Evolutionary conservation across 2,329 filamentous ascomycete species (phyloP).

Genomic region (Sordariomycetes sp.): DNA sequence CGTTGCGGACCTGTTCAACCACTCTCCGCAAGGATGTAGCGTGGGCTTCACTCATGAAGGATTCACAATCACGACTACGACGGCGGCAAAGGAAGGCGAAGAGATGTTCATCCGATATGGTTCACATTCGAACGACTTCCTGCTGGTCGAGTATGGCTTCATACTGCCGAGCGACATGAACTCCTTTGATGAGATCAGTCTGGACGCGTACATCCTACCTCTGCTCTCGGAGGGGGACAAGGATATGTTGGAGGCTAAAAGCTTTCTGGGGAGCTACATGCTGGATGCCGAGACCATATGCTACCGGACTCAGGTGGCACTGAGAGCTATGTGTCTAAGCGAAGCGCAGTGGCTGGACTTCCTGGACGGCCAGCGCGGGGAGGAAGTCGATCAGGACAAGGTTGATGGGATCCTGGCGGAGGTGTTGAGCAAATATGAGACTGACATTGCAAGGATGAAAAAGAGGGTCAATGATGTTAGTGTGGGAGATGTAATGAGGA

Average conservation of each 20-base stretch:
- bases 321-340: slow-evolving; percentile 27
- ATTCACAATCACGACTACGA: slow-evolving; percentile 45
- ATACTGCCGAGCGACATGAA: slow-evolving; percentile 31
- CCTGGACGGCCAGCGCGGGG: slow-evolving; percentile 36
- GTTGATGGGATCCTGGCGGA: slow-evolving; percentile 25
- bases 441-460: slow-evolving; percentile 24
- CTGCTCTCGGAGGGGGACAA: slow-evolving; percentile 23
- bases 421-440: slow-evolving; percentile 27
- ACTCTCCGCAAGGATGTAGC: slow-evolving; percentile 36
- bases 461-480: slow-evolving; percentile 15
- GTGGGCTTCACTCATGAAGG: slow-evolving; percentile 39
- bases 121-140: slow-evolving; percentile 60
- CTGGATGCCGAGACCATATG: slow-evolving; percentile 41
- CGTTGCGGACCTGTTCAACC: slow-evolving; percentile 59
- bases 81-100: slow-evolving; percentile 33
- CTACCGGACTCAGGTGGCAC: slow-evolving; percentile 45
- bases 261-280: slow-evolving; percentile 42
- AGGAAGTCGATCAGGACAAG: slow-evolving; percentile 30
- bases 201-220: slow-evolving; percentile 38
- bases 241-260: slow-evolving; percentile 29
- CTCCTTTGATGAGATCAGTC: slow-evolving; percentile 38
- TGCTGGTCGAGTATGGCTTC: slow-evolving; percentile 60
- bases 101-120: slow-evolving; percentile 66
- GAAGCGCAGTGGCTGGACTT: slow-evolving; percentile 29
- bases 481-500: slow-evolving; percentile 16